Conservation (phyloP, 495 filamentous ascomycete species). For the Penicillium egyptiacum region DNA sequence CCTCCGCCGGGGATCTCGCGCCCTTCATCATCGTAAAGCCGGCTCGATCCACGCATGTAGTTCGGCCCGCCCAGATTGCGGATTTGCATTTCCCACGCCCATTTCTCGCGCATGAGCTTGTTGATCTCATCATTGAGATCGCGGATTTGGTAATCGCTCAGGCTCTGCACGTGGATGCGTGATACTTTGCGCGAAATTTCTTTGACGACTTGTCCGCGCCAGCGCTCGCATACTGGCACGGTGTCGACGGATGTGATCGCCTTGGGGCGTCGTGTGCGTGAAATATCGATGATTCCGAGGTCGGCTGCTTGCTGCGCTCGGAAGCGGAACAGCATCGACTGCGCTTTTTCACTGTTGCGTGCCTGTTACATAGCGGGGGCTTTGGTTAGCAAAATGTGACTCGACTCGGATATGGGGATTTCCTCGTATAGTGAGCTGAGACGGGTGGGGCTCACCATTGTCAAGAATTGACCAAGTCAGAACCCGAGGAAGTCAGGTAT, state of each 20-base stretch:
- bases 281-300: constrained; percentile 90
- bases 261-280: constrained; percentile 87
- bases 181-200: constrained; percentile 96
- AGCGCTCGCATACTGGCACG: constrained; percentile 91
- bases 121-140: constrained; percentile 99
- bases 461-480: constrained; percentile 25
- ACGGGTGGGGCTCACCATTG: constrained; percentile 32
- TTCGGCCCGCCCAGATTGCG: constrained; percentile 92
- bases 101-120: constrained; percentile 97
- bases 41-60: constrained; percentile 87
- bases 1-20: constrained; percentile 86
- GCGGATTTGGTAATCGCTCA: constrained; percentile 94
- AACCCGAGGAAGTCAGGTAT: constrained; percentile 17
- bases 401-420: not conserved
- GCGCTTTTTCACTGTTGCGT: constrained; percentile 94
- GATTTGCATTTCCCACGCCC: constrained; percentile 97
- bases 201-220: constrained; percentile 96
- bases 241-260: constrained; percentile 78
- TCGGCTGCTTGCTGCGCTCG: constrained; percentile 96
- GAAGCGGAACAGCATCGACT: constrained; percentile 99
- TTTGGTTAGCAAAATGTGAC: constrained; percentile 25
- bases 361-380: constrained; percentile 47
- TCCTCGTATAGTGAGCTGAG: not conserved
- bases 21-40: constrained; percentile 89
- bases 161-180: constrained; percentile 84